Evolutionary conservation across 805 yeast species (phyloP).

Genomic region (Jamesozyma gamospora): DNA sequence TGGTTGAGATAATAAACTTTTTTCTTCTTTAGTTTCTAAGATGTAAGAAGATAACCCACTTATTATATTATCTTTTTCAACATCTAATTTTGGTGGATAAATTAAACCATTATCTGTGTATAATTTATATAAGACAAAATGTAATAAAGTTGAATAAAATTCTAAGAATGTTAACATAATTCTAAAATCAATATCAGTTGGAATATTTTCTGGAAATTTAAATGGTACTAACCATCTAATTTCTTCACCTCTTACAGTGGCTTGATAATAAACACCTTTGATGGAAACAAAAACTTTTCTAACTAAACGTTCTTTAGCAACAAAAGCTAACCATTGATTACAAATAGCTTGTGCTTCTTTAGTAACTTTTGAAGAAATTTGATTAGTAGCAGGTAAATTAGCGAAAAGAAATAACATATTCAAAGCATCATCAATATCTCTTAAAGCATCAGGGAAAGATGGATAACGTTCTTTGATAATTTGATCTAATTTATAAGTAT

Average conservation of each 20-base stretch:
- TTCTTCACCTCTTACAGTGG: conserved; percentile 81
- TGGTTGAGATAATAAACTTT: conserved; percentile 20
- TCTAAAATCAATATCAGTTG: conserved; percentile 87
- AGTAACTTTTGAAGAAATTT: conserved; percentile 70
- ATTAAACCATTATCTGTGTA: conserved; percentile 78
- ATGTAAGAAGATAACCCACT: conserved; percentile 85
- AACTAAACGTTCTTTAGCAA: conserved; percentile 72
- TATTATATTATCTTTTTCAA: conserved; percentile 63
- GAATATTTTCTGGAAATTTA: conserved; percentile 93
- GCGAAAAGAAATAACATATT: conserved; percentile 91
- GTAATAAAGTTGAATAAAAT: conserved; percentile 85
- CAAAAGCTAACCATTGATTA: conserved; percentile 91
- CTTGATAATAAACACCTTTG: conserved; percentile 95
- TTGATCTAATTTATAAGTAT: conserved; percentile 72
- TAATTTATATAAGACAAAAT: conserved; percentile 75
- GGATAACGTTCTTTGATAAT: conserved; percentile 94
- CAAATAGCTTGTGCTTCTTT: conserved; percentile 78
- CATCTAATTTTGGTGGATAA: conserved; percentile 83
- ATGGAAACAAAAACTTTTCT: conserved; percentile 90
- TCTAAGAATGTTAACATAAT: conserved; percentile 96
- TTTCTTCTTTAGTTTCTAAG: conserved; percentile 41
- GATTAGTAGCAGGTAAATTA: conserved; percentile 87
- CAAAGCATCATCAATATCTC: conserved; percentile 92
- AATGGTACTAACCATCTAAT: conserved; percentile 94
- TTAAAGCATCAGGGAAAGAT: conserved; percentile 78